Evolutionary conservation across 2,329 filamentous ascomycete genomes (phyloP).

Genomic region (Trichothecium roseum): DNA sequence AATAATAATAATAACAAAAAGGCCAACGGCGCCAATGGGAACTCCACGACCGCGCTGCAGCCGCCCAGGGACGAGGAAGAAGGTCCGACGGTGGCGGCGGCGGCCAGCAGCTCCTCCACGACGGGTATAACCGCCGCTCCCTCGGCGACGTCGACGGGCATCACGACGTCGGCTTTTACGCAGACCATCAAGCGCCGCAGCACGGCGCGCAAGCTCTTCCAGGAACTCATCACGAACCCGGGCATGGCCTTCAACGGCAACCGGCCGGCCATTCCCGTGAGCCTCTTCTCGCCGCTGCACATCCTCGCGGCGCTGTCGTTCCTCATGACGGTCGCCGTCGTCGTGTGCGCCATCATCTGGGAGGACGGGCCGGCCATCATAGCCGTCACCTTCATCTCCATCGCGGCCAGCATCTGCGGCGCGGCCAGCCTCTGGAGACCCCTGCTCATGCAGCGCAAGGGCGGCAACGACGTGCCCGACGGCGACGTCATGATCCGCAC

Average conservation of each 20-base stretch:
- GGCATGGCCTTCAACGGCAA: slow-evolving; percentile 24
- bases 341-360: slow-evolving; percentile 29
- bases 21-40: not conserved
- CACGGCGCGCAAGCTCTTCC: slow-evolving; percentile 28
- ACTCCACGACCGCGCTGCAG: not conserved
- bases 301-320: slow-evolving; percentile 41
- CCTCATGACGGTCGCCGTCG: slow-evolving; percentile 35
- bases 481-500: slow-evolving; percentile 54
- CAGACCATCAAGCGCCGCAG: slow-evolving; percentile 17
- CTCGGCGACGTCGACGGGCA: slow-evolving; percentile 5
- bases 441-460: slow-evolving; percentile 38
- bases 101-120: not conserved
- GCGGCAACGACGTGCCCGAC: slow-evolving; percentile 35
- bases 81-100: not conserved
- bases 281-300: slow-evolving; percentile 40
- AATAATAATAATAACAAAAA: not conserved
- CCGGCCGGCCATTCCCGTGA: slow-evolving; percentile 37
- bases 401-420: slow-evolving; percentile 42
- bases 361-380: slow-evolving; percentile 23
- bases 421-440: slow-evolving; percentile 49
- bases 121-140: not conserved
- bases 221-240: slow-evolving; percentile 31
- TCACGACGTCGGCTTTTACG: slow-evolving; percentile 1
- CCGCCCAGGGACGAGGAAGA: not conserved
- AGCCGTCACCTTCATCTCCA: slow-evolving; percentile 39